A percentile compares a stretch with the other conserved stretches of the same genome.
Conservation (phyloP, 2,329 filamentous ascomycete species). For the Penicillium sp. region DNA sequence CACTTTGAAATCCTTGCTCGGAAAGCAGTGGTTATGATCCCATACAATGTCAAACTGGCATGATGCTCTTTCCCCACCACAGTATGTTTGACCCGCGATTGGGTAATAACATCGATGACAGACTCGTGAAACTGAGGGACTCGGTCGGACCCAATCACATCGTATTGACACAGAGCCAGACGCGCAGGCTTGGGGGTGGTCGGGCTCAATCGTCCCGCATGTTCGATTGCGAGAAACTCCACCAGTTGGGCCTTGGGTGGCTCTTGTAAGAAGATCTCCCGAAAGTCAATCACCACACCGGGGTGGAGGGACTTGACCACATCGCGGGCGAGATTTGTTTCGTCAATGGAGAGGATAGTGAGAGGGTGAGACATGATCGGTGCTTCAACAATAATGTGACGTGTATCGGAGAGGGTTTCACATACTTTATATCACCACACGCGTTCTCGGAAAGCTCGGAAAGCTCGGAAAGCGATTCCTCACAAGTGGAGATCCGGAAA, state of each 20-base stretch:
- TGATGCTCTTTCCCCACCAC: slow-evolving; percentile 52
- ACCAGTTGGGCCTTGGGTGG: slow-evolving; percentile 53
- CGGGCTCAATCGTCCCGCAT: slow-evolving; percentile 43
- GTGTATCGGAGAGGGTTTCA: too few species aligned
- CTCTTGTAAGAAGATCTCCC: slow-evolving; percentile 55
- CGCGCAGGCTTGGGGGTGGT: slow-evolving; percentile 50
- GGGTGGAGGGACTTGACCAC: slow-evolving; percentile 33
- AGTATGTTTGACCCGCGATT: slow-evolving; percentile 46
- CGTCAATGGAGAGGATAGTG: slow-evolving; percentile 35
- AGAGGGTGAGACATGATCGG: slow-evolving; percentile 34
- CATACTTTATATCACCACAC: background rate
- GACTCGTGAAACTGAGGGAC: slow-evolving; percentile 59
- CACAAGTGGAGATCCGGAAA: background rate
- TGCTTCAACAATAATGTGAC: too few species aligned
- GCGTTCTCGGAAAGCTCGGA: slow-evolving; percentile 3
- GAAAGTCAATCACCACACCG: slow-evolving; percentile 43
- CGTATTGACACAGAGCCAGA: slow-evolving; percentile 58
- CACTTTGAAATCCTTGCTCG: background rate
- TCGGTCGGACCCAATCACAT: slow-evolving; percentile 55
- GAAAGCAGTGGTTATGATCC: background rate
- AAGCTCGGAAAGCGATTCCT: background rate
- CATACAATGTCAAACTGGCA: slow-evolving; percentile 50
- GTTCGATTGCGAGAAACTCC: slow-evolving; percentile 52
- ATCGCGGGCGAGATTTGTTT: slow-evolving; percentile 39
- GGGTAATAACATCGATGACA: slow-evolving; percentile 50